These are phyloP conservation scores for Agaricus bisporus DNA, from an alignment of 768 basidiomycete species.

Conservation along the genomic window DNA sequence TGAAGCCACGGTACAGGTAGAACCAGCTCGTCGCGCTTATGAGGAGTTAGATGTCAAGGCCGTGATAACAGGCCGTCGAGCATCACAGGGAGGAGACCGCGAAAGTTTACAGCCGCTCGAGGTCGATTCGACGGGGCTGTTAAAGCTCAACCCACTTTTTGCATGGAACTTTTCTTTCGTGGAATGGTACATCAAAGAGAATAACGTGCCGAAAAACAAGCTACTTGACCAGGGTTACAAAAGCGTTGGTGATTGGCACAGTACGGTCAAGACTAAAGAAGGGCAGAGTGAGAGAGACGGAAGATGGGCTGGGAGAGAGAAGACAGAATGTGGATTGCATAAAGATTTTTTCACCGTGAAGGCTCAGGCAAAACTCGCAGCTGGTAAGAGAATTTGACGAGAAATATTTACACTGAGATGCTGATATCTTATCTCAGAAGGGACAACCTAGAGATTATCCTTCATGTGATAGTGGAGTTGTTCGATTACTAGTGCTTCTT, in stretches of 20 bases:
- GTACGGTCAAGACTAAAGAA: slow-evolving; percentile 65
- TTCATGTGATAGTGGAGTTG: too few species aligned
- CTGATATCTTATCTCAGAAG: too few species aligned
- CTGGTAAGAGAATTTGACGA: background rate
- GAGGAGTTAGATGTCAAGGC: slow-evolving; percentile 68
- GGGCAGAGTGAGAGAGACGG: slow-evolving; percentile 86
- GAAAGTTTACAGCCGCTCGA: slow-evolving; percentile 80
- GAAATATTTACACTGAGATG: background rate
- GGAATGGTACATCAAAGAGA: slow-evolving; percentile 75
- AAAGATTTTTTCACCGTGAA: slow-evolving; percentile 84
- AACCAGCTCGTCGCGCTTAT: slow-evolving; percentile 89
- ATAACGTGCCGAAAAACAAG: slow-evolving; percentile 84
- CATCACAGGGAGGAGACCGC: slow-evolving; percentile 91
- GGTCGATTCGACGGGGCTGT: slow-evolving; percentile 80
- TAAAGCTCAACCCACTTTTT: slow-evolving; percentile 94
- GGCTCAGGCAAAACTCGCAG: slow-evolving; percentile 36
- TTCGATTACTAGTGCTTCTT: too few species aligned
- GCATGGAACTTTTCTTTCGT: slow-evolving; percentile 83
- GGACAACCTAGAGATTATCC: too few species aligned
- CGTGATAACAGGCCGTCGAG: slow-evolving; percentile 92
- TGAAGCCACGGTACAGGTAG: slow-evolving; percentile 50
- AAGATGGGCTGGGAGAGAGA: slow-evolving; percentile 84
- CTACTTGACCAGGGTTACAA: slow-evolving; percentile 89
- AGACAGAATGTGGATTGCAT: slow-evolving; percentile 96
- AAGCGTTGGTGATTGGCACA: slow-evolving; percentile 98